Base-by-base conservation (phyloP, 1,139 yeast genomes). In the Yamadazyma dendronema region DNA sequence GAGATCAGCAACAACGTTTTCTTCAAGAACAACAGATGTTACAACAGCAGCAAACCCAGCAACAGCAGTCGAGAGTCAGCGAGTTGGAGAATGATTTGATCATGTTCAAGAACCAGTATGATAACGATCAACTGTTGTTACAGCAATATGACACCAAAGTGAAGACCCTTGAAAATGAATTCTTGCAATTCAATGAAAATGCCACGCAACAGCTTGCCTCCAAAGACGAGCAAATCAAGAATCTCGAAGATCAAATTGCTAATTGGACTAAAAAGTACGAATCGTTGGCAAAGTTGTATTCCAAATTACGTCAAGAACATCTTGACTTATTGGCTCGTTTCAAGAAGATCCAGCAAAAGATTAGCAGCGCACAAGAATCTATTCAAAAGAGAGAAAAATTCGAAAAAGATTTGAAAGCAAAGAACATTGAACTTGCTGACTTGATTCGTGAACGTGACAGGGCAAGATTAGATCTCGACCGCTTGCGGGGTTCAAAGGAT, bases 261-360 rank as follows among this genome's bases (percentile, higher is more conserved):
- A 75, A 80, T 44, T 89, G 96, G 96, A 81, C 87, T 42, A 79
- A 77, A 41, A 90, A 90, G 62, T 90, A 90, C 59, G 96, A 89
- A 55, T 79, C 95, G 0, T 72, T 90, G 48, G 97, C 97, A 4
- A 87, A 88, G 54, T 70, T 90, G 44, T 90, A 90, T 57, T 84
- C 96, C 2, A 96, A 89, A 60, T 72, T 90, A 49, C 84, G 97
- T 53, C 95, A 87, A 61, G 97, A 90, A 59, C 97, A 90, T 59
- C 72, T 90, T 55, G 86, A 83, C 45, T 65, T 89, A 44, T 72
- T 90, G 51, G 74, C 86, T 34, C 84, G 84, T 55, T 84, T 84
- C 55, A 90, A 90, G 57, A 84, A 84, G 49, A 75, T 84, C 39
- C 96, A 89, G 61, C 88, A 89, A 50, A 87, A 86, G 59, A 95